phyloP scores from a whole-genome alignment of 2,329 filamentous ascomycete genomes.

The Ascomycota sp. region DNA sequence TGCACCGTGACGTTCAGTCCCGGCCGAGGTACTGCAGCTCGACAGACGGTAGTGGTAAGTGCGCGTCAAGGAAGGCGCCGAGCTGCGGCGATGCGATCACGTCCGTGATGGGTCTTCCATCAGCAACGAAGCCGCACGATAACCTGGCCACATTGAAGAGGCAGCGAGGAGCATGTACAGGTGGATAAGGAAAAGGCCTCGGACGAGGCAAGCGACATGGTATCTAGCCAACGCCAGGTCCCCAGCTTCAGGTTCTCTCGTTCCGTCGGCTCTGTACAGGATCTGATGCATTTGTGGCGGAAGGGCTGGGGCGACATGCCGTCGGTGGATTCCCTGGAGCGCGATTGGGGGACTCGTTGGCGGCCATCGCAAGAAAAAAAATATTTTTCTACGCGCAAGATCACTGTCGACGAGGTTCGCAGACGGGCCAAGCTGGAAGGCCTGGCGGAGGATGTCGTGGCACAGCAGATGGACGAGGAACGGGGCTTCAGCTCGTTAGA shows the following conservation, averaged over 20 bases:
- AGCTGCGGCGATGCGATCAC: neutral
- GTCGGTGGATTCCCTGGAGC: neutral
- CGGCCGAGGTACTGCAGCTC: neutral
- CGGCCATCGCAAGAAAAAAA: neutral
- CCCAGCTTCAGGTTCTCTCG: neutral
- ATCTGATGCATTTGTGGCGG: neutral
- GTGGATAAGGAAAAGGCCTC: neutral
- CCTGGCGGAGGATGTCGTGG: neutral
- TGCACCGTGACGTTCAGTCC: neutral
- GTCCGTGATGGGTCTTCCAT: neutral
- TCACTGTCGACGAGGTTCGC: neutral
- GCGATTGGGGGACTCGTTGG: neutral
- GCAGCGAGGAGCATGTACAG: neutral
- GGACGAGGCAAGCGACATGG: neutral
- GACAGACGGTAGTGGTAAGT: neutral
- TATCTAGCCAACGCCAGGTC: neutral
- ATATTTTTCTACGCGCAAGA: neutral
- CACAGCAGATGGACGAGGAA: slow-evolving; percentile 1
- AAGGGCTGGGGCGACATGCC: neutral
- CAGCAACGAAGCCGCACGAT: neutral
- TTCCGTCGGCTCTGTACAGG: neutral
- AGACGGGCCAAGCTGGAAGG: neutral
- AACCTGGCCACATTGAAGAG: neutral
- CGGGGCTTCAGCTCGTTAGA: neutral
- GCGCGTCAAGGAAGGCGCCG: neutral